Conservation (phyloP, 2,329 filamentous ascomycete genomes). For the Teratosphaeria pseudoeucalypti region DNA sequence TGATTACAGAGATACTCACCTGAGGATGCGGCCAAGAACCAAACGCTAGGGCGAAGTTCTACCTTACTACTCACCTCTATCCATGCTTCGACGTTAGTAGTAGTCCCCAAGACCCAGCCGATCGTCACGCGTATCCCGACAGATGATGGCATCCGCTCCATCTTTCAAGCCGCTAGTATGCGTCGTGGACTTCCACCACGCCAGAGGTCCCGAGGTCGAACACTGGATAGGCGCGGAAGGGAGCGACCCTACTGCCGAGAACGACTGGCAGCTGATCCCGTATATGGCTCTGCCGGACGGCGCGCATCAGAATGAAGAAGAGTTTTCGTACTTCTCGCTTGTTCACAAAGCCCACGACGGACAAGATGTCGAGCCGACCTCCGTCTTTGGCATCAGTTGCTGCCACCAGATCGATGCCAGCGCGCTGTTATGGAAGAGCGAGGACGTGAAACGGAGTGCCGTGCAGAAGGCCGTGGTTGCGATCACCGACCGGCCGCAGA, state of each 20-base stretch:
- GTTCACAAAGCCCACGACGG: slow-evolving; percentile 10
- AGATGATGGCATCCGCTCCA: neutral
- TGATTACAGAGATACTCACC: neutral
- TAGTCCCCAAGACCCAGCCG: neutral
- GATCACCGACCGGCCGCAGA: slow-evolving; percentile 80
- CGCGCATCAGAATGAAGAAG: slow-evolving; percentile 85
- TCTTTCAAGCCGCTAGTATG: slow-evolving; percentile 38
- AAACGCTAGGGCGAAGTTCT: neutral
- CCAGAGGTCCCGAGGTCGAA: slow-evolving; percentile 79
- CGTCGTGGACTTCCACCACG: slow-evolving; percentile 46
- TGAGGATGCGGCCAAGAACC: neutral
- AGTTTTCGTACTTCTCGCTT: slow-evolving; percentile 97
- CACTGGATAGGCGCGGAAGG: slow-evolving; percentile 76
- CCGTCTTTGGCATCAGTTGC: slow-evolving; percentile 90
- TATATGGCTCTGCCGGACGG: slow-evolving; percentile 97
- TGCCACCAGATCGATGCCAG: slow-evolving; percentile 81
- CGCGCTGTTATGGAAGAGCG: slow-evolving; percentile 63
- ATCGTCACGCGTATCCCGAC: neutral
- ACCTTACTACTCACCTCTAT: neutral
- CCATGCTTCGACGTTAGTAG: neutral
- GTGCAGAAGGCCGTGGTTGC: slow-evolving; percentile 98
- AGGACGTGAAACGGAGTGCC: slow-evolving; percentile 91
- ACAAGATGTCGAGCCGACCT: slow-evolving; percentile 22
- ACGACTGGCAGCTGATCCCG: slow-evolving; percentile 82
- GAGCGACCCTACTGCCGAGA: slow-evolving; percentile 66